Conservation (phyloP, 129 eudicot species). For the Calendula officinalis region DNA sequence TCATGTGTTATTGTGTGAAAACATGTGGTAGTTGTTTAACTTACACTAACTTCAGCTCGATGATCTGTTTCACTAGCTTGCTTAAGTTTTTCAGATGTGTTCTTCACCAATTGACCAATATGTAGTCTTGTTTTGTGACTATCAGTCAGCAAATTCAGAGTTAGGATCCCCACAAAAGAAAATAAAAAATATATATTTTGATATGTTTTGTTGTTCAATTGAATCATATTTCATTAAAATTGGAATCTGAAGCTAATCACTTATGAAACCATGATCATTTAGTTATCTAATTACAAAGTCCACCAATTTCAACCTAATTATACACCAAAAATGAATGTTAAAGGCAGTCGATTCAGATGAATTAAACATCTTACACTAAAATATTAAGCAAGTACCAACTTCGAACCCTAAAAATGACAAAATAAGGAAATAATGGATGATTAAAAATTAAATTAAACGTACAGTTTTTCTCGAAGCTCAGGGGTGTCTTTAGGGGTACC, state of each 20-base stretch:
- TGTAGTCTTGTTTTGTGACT: slow-evolving; percentile 90
- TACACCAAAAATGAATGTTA: background rate
- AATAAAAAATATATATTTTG: background rate
- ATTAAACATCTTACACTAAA: background rate
- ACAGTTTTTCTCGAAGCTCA: slow-evolving; percentile 89
- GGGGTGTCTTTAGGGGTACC: slow-evolving; percentile 93
- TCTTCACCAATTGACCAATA: slow-evolving; percentile 83
- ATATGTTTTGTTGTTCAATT: background rate
- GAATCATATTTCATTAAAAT: background rate
- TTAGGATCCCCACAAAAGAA: background rate
- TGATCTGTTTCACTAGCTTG: slow-evolving; percentile 89
- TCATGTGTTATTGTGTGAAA: background rate
- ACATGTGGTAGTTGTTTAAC: slow-evolving; percentile 16
- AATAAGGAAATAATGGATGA: background rate
- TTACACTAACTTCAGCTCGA: slow-evolving; percentile 69
- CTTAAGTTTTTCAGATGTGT: slow-evolving; percentile 86
- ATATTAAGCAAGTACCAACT: background rate
- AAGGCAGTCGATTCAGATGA: background rate
- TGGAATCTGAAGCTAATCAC: background rate
- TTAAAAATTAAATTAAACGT: background rate
- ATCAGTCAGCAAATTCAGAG: slow-evolving; percentile 18
- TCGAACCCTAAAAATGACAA: background rate
- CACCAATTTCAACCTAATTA: background rate
- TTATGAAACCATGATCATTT: slow-evolving; percentile 6
- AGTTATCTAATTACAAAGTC: background rate